Evolutionary conservation across 768 basidiomycete species (phyloP), one percentile per base, ranked within the genome.

Genomic region (Mycena leptocephala): DNA sequence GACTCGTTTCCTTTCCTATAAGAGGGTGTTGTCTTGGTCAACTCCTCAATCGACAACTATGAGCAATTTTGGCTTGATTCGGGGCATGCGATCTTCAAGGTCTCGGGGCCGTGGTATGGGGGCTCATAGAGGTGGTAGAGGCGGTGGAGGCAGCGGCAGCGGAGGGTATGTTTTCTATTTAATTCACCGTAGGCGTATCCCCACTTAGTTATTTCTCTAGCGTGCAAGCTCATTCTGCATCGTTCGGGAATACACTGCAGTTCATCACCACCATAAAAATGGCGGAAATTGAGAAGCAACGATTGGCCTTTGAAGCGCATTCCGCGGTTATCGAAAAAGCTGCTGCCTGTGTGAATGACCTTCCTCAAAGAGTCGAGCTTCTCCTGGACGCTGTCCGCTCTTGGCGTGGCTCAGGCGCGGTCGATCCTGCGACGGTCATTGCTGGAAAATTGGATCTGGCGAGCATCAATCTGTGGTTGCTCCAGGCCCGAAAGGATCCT

Each of bases 11-110:
- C n/a, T n/a, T n/a, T n/a, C n/a, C n/a, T n/a, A 56, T 20, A 55
- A 56, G 32, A 56, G 28, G 30, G n/a, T n/a, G n/a, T n/a, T n/a
- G n/a, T n/a, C n/a, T 24, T 16, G 4, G n/a, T 62, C n/a, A 26
- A 26, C 1, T 26, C 8, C 5, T 35, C n/a, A 62, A 62, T 37
- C 6, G 16, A 51, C 48, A 51, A 24, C n/a, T 28, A 69, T 33
- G 53, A 33, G 22, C 14, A 32, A 20, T 26, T 74, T 74, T 33
- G 65, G 65, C 24, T 28, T 74, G 10, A 75, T 63, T 63, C 74
- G 58, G 26, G 59, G 59, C 24, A 51, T 75, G 67, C 51, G 18
- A 26, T 67, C 66, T 20, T 55, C 51, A 4, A 55, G 18, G 28
- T 14, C 43, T 48, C 16, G 43, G 20, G 51, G 53, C 16, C 33